Evolutionary conservation across 305 asterid species (phyloP), one percentile per base, ranked within the genome.

Genomic region (Lippia alba): DNA sequence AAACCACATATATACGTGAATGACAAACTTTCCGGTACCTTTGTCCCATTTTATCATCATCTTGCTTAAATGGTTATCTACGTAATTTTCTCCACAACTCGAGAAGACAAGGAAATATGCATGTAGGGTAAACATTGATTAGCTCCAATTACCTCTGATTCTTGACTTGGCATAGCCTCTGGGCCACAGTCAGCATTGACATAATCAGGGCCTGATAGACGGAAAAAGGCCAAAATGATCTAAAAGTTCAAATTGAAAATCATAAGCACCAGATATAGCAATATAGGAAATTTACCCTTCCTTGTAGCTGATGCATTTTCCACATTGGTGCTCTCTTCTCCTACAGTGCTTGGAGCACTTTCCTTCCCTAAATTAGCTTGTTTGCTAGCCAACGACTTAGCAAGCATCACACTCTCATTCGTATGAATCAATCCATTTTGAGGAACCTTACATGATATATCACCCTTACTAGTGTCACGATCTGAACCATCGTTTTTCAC

Each of bases 101-200:
- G 20, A 39, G 40, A 62, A 62, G 18, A 17, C 14, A 57, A 54
- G 50, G 17, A 33, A 40, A 12, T 40, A 15, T 44, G 32, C 41
- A 63, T 46, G 18, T 44, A 50, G 66, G 56, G 18, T 48, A 53
- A 69, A 72, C 58, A 32, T 36, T 56, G 53, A 73, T 56, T 30
- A 63, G 48, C 55, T 74, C 61, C 64, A 5, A 57, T 15, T 87
- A 92, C 97, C 97, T 89, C 80, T 61, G 86, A 67, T 66, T 86
- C 88, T 69, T 80, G 70, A 59, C 61, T 44, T 10, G 80, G 83
- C 64, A 65, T 72, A 60, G 68, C 72, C 72, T 66, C 81, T 54
- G 60, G 70, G 74, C 80, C 80, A 56, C 81, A 48, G 67, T 76
- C 79, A 74, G 69, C 73, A 68, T 71, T 72, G 61, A 72, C 74